These are phyloP conservation scores for Aureoboletus auriporus DNA, from an alignment of 768 basidiomycete genomes.

Conservation along the genomic window DNA sequence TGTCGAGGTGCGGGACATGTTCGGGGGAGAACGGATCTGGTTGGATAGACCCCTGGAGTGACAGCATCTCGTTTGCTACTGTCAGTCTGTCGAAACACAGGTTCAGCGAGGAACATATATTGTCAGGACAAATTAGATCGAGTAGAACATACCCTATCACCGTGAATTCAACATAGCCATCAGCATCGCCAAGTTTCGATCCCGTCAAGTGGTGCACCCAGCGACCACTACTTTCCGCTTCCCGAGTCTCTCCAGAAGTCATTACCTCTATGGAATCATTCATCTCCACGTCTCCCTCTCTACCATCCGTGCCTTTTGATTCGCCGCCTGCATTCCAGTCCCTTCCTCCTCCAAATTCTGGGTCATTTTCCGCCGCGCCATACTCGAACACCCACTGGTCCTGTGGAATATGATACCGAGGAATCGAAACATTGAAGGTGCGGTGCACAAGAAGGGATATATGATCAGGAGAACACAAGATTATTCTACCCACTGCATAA, in stretches of 20 bases:
- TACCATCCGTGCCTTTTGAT: neutral
- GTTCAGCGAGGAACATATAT: slow-evolving; percentile 2
- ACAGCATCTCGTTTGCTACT: slow-evolving; percentile 91
- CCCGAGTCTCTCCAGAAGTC: slow-evolving; percentile 22
- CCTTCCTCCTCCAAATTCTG: slow-evolving; percentile 52
- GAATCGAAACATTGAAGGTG: slow-evolving; percentile 95
- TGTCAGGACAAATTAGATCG: neutral
- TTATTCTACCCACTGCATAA: slow-evolving; percentile 74
- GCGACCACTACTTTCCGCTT: slow-evolving; percentile 53
- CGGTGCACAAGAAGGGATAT: slow-evolving; percentile 84
- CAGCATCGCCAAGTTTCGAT: slow-evolving; percentile 61
- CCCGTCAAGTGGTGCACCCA: slow-evolving; percentile 79
- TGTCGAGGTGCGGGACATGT: slow-evolving; percentile 39
- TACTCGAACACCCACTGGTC: slow-evolving; percentile 85
- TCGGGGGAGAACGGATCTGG: slow-evolving; percentile 66
- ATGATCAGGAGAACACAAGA: slow-evolving; percentile 88
- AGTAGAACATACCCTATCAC: slow-evolving; percentile 63
- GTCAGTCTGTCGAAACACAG: slow-evolving; percentile 52
- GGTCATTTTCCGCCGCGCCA: slow-evolving; percentile 76
- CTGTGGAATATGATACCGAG: slow-evolving; percentile 81
- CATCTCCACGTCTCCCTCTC: slow-evolving; percentile 11
- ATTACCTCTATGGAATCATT: neutral
- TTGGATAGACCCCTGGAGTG: slow-evolving; percentile 80
- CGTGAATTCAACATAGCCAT: slow-evolving; percentile 73
- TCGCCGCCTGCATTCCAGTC: slow-evolving; percentile 18